Base-by-base conservation (phyloP, 805 yeast species). In the Cyberlindnera maritima region DNA sequence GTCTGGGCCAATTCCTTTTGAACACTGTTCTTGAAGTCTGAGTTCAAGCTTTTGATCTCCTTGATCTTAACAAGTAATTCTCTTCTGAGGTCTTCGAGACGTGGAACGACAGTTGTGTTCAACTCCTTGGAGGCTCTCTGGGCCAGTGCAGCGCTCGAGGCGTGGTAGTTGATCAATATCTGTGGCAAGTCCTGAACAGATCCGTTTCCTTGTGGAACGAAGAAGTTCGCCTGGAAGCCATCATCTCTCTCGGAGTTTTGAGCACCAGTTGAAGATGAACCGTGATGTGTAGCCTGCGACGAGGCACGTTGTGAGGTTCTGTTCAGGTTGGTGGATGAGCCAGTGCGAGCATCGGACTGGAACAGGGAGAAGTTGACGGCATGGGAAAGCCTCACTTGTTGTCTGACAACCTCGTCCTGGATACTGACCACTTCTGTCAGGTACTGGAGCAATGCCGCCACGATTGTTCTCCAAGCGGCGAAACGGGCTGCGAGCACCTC, bases 391-490 rank as follows among this genome's bases (percentile, higher is more conserved):
- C 96, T 71, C 42, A 83, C 67, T 55, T 88, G 94, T 59, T 88
- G 96, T 49, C 96, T 79, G 31, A 87, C 82, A 15, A 88, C 77
- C 61, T 91, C 96, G 64, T 91, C 97, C 62, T 90, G 94, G 47
- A 88, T 91, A 13, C 86, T 77, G 10, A 88, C 89, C 34, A 81
- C 83, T 59, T 90, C 96, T 51, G 77, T 79, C 52, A 92, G 72
- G 61, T 92, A 92, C 39, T 76, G 79, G 18, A 88, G 75, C 46
- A 92, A 68, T 31, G 92, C 84, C 51, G 82, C 80, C 47, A 90
- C 81, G 46, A 91, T 80, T 35, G 78, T 75, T 48, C 96, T 74
- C 97, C 97, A 92, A 2, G 95, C 85, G 41, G 82, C 76, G 64
- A 92, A 91, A 52, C 98, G 73, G 25, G 79, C 75, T 2, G 96